Evolutionary conservation across 352 stramenopile species (phyloP), one percentile per base, ranked within the genome.

Genomic region (Globisporangium megalacanthum): DNA sequence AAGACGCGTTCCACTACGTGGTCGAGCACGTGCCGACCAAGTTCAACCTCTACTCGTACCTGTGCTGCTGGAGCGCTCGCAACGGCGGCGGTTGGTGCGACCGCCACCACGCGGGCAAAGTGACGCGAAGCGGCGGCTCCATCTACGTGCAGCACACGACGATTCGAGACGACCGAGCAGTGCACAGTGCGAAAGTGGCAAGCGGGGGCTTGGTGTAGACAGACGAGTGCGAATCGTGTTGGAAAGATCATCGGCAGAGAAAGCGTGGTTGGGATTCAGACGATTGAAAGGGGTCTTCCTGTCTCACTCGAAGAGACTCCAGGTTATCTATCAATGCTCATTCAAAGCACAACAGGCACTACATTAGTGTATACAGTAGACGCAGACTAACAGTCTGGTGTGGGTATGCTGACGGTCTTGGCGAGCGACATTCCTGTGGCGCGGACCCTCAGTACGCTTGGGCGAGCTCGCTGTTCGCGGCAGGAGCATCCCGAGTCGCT

Each of bases 1-100:
- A 89, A 31, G 76, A 86, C 57, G 85, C 83, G n/a, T 86, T 92
- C 60, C 63, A 56, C 48, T 94, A 89, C 60, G 79, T 87, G 37
- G 83, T 92, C 29, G 71, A 78, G 19, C 80, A 94, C 65, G 78
- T 94, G 36, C 85, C 85, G 42, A 94, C 85, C 54, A 94, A 94
- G 56, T 88, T 64, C 65, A 94, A 94, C 52, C 70, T 94, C n/a
- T 94, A 93, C 68, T 94, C 85, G 62, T 81, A 80, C 68, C 48
- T 80, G 6, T 94, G 79, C 66, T 94, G 83, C 62, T 88, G 77
- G 70, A 68, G 59, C 29, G 82, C 85, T 33, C 79, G 70, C 49
- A 94, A 94, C 55, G 85, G 85, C 47, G 85, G 80, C 52, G 80
- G 81, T 19, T 91, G 74, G 63, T 89, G 79, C 58, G 83, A 89